Evolutionary conservation across 495 filamentous ascomycete species (phyloP).

Genomic region (Penicillium tannophilum): DNA sequence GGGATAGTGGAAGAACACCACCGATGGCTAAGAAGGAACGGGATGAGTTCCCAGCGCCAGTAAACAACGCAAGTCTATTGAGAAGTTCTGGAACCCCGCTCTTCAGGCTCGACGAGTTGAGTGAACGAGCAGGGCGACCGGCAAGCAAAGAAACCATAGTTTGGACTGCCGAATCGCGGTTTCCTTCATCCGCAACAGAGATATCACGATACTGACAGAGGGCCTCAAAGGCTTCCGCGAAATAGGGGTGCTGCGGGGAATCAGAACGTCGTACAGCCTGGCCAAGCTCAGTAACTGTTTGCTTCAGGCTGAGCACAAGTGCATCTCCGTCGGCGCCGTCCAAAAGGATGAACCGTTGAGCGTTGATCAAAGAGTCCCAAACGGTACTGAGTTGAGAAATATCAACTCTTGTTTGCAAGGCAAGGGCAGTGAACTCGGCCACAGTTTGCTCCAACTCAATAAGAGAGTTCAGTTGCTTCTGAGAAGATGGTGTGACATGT

Average conservation of each 20-base stretch:
- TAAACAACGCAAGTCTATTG: constrained; percentile 40
- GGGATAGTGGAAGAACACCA: constrained; percentile 53
- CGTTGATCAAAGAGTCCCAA: constrained; percentile 46
- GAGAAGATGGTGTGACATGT: constrained; percentile 61
- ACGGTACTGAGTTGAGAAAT: constrained; percentile 41
- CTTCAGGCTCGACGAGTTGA: constrained; percentile 35
- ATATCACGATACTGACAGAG: constrained; percentile 64
- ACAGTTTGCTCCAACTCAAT: constrained; percentile 68
- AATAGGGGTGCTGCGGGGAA: constrained; percentile 45
- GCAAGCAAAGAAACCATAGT: constrained; percentile 44
- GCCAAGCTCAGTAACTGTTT: constrained; percentile 60
- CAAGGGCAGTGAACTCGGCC: constrained; percentile 67
- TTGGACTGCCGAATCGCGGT: constrained; percentile 23
- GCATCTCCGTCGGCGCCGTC: constrained; percentile 40
- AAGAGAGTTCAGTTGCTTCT: constrained; percentile 52
- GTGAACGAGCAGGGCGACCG: constrained; percentile 39
- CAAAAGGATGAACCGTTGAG: constrained; percentile 42
- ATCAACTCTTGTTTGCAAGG: constrained; percentile 45
- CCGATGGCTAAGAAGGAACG: constrained; percentile 45
- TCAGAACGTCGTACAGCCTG: constrained; percentile 41
- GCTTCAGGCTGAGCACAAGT: constrained; percentile 51
- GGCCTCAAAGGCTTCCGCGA: constrained; percentile 65
- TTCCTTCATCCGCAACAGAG: constrained; percentile 23
- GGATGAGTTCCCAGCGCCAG: constrained; percentile 31
- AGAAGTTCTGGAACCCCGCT: constrained; percentile 39